phyloP scores from a whole-genome alignment of 192 early-diverging fungal genomes.

The Geranomyces variabilis region DNA sequence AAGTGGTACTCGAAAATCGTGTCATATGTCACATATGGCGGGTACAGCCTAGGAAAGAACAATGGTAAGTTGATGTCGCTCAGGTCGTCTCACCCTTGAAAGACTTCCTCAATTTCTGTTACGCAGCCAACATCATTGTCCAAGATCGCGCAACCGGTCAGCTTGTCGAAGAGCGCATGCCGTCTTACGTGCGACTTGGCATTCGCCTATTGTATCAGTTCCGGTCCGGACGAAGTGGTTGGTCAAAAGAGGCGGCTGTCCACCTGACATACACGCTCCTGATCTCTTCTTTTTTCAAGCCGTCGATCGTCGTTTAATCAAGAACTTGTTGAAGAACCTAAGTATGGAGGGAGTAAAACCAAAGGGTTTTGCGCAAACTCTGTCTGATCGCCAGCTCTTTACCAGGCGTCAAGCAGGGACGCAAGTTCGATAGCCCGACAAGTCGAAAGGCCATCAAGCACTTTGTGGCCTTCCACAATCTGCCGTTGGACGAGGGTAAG shows the following conservation, averaged over 20 bases:
- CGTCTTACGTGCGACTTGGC: constrained; percentile 74
- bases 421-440: constrained; percentile 67
- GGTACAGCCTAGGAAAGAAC: constrained; percentile 61
- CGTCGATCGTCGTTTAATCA: constrained; percentile 41
- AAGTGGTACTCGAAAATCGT: constrained; percentile 72
- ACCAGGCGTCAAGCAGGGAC: constrained; percentile 64
- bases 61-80: constrained; percentile 43
- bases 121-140: constrained; percentile 73
- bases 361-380: neutral
- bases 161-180: constrained; percentile 77
- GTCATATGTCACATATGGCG: constrained; percentile 66
- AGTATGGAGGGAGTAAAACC: too few species aligned
- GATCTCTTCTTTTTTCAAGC: constrained; percentile 14
- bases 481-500: constrained; percentile 63
- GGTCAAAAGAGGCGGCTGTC: neutral
- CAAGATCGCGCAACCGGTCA: constrained; percentile 71
- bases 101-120: neutral
- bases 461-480: constrained; percentile 74
- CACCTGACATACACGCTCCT: neutral
- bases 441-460: constrained; percentile 66
- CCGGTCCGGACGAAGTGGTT: constrained; percentile 48
- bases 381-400: too few species aligned
- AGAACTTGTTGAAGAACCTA: constrained; percentile 39
- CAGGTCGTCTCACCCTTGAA: neutral
- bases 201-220: constrained; percentile 77